phyloP scores from a whole-genome alignment of 2,329 filamentous ascomycete genomes.

The Ascochyta lentis region DNA sequence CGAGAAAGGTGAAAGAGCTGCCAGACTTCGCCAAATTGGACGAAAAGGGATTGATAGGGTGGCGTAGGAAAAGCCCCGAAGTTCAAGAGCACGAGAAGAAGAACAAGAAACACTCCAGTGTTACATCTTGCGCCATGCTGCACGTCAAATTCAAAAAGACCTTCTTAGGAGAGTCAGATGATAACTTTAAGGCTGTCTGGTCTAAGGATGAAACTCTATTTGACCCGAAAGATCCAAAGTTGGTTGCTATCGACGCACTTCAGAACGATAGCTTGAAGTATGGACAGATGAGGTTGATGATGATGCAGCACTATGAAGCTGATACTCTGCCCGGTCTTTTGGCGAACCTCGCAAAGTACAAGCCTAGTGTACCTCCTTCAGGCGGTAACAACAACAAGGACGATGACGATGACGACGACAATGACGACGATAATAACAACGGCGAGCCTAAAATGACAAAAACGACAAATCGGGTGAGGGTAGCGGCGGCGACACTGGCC shows the following conservation, averaged over 20 bases:
- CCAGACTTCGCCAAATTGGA: not conserved
- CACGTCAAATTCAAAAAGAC: not conserved
- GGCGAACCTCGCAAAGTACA: too few relatives aligned
- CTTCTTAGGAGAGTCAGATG: not conserved
- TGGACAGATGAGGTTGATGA: not conserved
- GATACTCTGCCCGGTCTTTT: too few relatives aligned
- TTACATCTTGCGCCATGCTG: not conserved
- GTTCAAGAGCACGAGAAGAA: too few relatives aligned
- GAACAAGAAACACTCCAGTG: not conserved
- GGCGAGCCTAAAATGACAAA: too few relatives aligned
- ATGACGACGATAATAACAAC: too few relatives aligned
- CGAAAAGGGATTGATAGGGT: too few relatives aligned
- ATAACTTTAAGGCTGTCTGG: not conserved
- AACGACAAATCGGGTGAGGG: too few relatives aligned
- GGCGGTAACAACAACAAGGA: too few relatives aligned
- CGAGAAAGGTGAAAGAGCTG: not conserved
- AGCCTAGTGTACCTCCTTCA: too few relatives aligned
- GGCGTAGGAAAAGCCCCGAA: too few relatives aligned
- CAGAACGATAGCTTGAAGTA: not conserved
- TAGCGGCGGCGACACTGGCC: too few relatives aligned
- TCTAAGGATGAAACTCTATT: not conserved
- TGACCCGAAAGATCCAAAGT: not conserved
- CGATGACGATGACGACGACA: too few relatives aligned
- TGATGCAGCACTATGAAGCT: not conserved
- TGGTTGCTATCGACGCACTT: not conserved